A percentile compares a stretch with the other conserved stretches of the same genome.
phyloP scores from a whole-genome alignment of 2,329 filamentous ascomycete species.

The Ceratocystis variospora region DNA sequence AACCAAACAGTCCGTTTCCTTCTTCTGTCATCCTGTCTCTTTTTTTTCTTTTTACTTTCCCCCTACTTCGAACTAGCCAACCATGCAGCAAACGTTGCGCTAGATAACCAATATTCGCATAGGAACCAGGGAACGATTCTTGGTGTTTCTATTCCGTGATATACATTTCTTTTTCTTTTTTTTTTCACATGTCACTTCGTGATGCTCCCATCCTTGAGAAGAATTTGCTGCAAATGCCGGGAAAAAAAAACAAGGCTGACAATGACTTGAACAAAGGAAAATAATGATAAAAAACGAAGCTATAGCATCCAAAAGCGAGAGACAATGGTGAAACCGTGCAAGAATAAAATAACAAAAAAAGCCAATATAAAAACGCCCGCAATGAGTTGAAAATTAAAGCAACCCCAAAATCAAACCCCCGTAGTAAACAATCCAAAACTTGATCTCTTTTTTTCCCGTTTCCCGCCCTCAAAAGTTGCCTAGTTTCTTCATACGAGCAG shows the following conservation, averaged over 20 bases:
- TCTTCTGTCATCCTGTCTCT: no score
- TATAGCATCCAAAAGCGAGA: neutral
- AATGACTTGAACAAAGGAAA: neutral
- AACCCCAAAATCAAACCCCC: conserved; percentile 14
- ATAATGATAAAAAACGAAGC: conserved; percentile 1
- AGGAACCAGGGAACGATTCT: no score
- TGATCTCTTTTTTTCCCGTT: neutral
- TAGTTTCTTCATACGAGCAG: no score
- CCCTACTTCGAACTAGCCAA: no score
- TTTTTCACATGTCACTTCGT: no score
- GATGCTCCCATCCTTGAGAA: no score
- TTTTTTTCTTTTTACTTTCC: no score
- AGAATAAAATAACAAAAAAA: neutral
- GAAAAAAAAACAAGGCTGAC: neutral
- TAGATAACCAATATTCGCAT: no score
- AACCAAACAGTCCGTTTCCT: no score
- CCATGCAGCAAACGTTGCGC: no score
- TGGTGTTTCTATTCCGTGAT: no score
- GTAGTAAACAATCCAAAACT: conserved; percentile 7
- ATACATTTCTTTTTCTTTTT: no score
- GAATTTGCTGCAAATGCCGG: neutral
- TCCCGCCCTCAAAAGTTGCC: neutral
- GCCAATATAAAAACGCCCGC: conserved; percentile 6
- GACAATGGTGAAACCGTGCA: neutral
- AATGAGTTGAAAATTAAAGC: conserved; percentile 13